Evolutionary conservation across 2,329 filamentous ascomycete genomes (phyloP).

Genomic region (Chalara sp.): DNA sequence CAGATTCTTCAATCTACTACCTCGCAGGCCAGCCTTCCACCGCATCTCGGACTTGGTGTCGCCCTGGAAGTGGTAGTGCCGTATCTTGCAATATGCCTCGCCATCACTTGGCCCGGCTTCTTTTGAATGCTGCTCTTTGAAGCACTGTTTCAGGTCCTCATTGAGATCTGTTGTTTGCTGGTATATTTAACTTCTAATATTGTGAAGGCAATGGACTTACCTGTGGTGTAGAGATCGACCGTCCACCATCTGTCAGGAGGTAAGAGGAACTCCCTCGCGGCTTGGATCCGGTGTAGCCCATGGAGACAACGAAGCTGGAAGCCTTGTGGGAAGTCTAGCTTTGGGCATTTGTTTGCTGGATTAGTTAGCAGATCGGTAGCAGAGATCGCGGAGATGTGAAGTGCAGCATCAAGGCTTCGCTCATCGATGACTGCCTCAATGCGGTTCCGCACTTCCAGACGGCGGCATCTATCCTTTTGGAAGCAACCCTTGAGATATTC

Average conservation of each 20-base stretch:
- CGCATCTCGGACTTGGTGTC: background rate
- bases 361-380: conserved; percentile 6
- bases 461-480: conserved; percentile 5
- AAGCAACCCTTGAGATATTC: conserved; percentile 9
- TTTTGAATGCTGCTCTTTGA: conserved; percentile 1
- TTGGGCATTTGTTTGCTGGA: conserved; percentile 1
- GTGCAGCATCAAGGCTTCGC: conserved; percentile 17
- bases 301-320: conserved; percentile 2
- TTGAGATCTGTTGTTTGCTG: conserved; percentile 1
- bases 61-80: background rate
- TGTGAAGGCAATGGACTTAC: background rate
- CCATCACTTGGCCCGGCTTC: background rate
- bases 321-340: background rate
- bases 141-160: background rate
- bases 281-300: conserved; percentile 9
- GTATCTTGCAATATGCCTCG: conserved; percentile 1
- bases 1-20: conserved; percentile 3
- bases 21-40: conserved; percentile 1
- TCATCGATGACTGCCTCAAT: conserved; percentile 23
- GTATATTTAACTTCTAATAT: background rate
- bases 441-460: conserved; percentile 24
- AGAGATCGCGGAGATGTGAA: conserved; percentile 4
- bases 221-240: conserved; percentile 8
- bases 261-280: conserved; percentile 10
- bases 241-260: conserved; percentile 8